These are phyloP conservation scores for Arthrobotrys sinensis DNA, from an alignment of 2,329 filamentous ascomycete genomes.

Conservation along the genomic window DNA sequence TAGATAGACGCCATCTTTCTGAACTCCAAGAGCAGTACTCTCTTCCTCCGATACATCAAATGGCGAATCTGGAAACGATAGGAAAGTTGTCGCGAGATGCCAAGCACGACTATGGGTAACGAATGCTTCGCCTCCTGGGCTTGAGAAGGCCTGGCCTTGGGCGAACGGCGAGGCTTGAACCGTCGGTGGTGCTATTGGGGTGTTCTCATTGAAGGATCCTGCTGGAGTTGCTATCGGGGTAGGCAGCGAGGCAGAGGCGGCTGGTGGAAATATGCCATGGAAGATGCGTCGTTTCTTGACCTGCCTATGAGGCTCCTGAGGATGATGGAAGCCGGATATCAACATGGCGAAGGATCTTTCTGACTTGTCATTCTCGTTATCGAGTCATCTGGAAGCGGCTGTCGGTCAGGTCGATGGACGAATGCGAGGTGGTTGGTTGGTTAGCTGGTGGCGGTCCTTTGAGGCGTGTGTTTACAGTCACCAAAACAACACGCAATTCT, in stretches of 20 bases:
- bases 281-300: conserved; percentile 63
- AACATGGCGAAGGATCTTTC: conserved; percentile 43
- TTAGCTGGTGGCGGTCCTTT: too few species aligned
- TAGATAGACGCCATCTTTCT: conserved; percentile 51
- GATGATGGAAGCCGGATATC: conserved; percentile 56
- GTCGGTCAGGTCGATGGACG: neutral
- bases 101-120: conserved; percentile 63
- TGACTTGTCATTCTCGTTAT: conserved; percentile 26
- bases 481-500: conserved; percentile 39
- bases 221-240: conserved; percentile 61
- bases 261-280: conserved; percentile 64
- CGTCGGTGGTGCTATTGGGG: conserved; percentile 56
- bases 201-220: conserved; percentile 61
- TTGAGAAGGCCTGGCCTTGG: conserved; percentile 46
- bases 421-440: conserved; percentile 2
- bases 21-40: conserved; percentile 58
- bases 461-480: conserved; percentile 24
- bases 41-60: conserved; percentile 61
- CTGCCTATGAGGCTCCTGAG: conserved; percentile 58
- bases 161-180: conserved; percentile 42
- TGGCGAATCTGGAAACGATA: conserved; percentile 62
- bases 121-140: conserved; percentile 52
- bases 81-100: conserved; percentile 63
- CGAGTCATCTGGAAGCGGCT: conserved; percentile 31
- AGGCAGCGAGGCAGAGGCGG: conserved; percentile 63